A percentile compares a stretch with the other conserved stretches of the same genome.
Conservation (phyloP, 2,329 filamentous ascomycete species). For the Xenoacremonium recifei region DNA sequence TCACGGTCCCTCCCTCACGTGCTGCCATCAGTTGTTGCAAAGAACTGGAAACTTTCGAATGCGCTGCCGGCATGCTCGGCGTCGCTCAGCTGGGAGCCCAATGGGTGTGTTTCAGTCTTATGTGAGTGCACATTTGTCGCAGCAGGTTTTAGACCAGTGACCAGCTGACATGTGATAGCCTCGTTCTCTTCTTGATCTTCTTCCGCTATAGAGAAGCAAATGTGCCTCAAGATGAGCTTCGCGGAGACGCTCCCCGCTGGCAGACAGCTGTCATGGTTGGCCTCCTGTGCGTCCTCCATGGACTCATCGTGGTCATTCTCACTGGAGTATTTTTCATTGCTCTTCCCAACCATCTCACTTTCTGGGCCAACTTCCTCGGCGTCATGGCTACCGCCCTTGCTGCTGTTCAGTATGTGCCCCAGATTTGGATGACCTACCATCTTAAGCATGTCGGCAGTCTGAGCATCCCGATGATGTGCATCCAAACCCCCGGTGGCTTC, state of each 20-base stretch:
- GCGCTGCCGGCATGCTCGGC: slow-evolving; percentile 80
- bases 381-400: slow-evolving; percentile 76
- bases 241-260: slow-evolving; percentile 62
- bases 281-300: slow-evolving; percentile 70
- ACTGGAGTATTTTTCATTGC: slow-evolving; percentile 66
- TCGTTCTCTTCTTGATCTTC: slow-evolving; percentile 92
- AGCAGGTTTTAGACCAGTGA: background rate
- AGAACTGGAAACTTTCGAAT: slow-evolving; percentile 77
- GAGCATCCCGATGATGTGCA: slow-evolving; percentile 97
- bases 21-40: slow-evolving; percentile 84
- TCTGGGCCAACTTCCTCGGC: slow-evolving; percentile 85
- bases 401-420: slow-evolving; percentile 87
- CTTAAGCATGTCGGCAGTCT: slow-evolving; percentile 86
- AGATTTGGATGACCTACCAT: slow-evolving; percentile 88
- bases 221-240: slow-evolving; percentile 48
- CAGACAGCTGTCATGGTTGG: slow-evolving; percentile 78
- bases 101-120: slow-evolving; percentile 87
- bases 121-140: slow-evolving; percentile 56
- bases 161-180: slow-evolving; percentile 47
- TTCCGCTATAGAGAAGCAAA: slow-evolving; percentile 67
- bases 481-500: slow-evolving; percentile 91
- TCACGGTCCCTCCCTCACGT: slow-evolving; percentile 80
- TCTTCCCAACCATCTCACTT: slow-evolving; percentile 61
- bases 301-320: slow-evolving; percentile 67
- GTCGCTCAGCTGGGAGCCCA: slow-evolving; percentile 90